phyloP scores from a whole-genome alignment of 2,329 filamentous ascomycete species.

The Pezicula carpinea region DNA sequence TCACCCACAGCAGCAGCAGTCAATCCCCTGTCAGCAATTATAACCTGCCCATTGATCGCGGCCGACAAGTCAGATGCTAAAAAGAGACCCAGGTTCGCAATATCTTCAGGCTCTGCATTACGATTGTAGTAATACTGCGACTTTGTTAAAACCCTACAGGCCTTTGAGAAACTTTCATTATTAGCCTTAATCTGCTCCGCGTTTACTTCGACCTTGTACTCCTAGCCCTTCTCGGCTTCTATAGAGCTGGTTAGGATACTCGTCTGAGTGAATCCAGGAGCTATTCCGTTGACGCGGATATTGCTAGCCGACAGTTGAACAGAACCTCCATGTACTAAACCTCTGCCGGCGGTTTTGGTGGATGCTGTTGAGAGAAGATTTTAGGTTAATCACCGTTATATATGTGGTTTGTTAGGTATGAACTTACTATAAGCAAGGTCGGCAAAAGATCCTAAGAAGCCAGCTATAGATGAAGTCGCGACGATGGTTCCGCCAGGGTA shows the following conservation, averaged over 20 bases:
- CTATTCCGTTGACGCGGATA: constrained; percentile 2
- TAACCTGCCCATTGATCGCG: not conserved
- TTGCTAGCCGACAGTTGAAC: not conserved
- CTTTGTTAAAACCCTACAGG: not conserved
- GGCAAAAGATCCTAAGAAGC: not conserved
- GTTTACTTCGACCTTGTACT: not conserved
- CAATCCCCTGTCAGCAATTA: not conserved
- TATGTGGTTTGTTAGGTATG: not conserved
- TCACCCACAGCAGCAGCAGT: not conserved
- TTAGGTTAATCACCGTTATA: not conserved
- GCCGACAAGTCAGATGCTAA: not conserved
- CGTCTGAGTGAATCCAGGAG: not conserved
- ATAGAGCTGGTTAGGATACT: not conserved
- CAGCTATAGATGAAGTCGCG: not conserved
- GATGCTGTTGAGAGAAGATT: not conserved
- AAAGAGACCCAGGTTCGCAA: not conserved
- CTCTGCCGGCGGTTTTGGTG: not conserved
- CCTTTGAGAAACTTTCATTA: not conserved
- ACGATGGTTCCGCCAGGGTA: no score
- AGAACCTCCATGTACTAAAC: not conserved
- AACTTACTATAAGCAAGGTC: constrained; percentile 1
- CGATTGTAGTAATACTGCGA: constrained; percentile 1
- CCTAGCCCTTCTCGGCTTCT: not conserved
- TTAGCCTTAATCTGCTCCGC: not conserved
- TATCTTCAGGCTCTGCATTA: not conserved